phyloP scores from a whole-genome alignment of 2,329 filamentous ascomycete species.

The Neopestalotiopsis clavispora region DNA sequence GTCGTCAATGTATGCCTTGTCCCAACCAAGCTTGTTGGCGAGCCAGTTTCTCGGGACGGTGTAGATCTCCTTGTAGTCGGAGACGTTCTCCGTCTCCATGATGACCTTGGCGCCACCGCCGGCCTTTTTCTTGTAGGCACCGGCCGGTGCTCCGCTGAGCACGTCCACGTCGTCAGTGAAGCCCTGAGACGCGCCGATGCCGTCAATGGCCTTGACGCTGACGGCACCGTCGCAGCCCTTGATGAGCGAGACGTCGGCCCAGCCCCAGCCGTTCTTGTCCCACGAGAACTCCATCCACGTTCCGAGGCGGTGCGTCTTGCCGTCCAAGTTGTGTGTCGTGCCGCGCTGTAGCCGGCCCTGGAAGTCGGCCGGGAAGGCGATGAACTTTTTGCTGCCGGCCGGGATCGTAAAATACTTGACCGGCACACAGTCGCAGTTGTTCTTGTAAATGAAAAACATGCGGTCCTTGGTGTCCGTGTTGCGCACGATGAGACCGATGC shows the following conservation, averaged over 20 bases:
- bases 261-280: conserved; percentile 29
- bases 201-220: conserved; percentile 28
- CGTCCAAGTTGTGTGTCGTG: conserved; percentile 29
- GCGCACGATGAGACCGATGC: conserved; percentile 23
- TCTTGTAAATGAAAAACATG: conserved; percentile 32
- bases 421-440: conserved; percentile 31
- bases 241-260: conserved; percentile 34
- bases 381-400: conserved; percentile 26
- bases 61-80: conserved; percentile 23
- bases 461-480: conserved; percentile 24
- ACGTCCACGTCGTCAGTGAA: conserved; percentile 28
- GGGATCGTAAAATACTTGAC: conserved; percentile 34
- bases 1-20: conserved; percentile 32
- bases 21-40: conserved; percentile 26
- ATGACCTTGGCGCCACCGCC: conserved; percentile 28
- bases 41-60: conserved; percentile 28
- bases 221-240: conserved; percentile 32
- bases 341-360: conserved; percentile 33
- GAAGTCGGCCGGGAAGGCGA: conserved; percentile 30
- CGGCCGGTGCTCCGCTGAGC: conserved; percentile 27
- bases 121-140: conserved; percentile 24
- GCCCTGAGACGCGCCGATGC: conserved; percentile 28
- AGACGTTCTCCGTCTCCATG: conserved; percentile 27
- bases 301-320: conserved; percentile 29
- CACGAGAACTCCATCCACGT: conserved; percentile 33